These are phyloP conservation scores for Candida ascalaphidarum DNA, from an alignment of 805 yeast species.

Conservation along the genomic window DNA sequence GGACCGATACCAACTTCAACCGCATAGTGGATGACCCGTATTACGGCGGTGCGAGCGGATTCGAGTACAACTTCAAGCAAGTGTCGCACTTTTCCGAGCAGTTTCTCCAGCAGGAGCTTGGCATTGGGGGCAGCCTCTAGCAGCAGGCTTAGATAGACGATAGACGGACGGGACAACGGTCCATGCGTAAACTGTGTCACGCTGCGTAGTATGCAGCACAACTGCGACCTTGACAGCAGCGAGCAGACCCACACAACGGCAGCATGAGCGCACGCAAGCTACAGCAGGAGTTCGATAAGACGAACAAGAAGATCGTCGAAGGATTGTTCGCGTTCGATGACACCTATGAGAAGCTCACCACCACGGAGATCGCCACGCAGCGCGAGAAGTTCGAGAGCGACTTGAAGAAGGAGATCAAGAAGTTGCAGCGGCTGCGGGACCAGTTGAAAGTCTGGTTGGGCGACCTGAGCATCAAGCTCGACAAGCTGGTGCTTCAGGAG, in stretches of 20 bases:
- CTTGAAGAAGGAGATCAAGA: conserved; percentile 89
- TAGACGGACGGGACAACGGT: too few relatives aligned
- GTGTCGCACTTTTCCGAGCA: conserved; percentile 66
- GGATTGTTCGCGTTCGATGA: conserved; percentile 82
- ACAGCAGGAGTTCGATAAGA: conserved; percentile 81
- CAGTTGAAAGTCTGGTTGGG: conserved; percentile 94
- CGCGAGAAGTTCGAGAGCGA: conserved; percentile 91
- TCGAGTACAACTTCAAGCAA: conserved; percentile 72
- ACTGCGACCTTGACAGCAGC: too few relatives aligned
- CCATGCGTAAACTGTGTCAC: too few relatives aligned
- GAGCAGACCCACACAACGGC: too few relatives aligned
- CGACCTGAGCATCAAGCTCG: conserved; percentile 83
- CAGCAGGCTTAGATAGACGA: too few relatives aligned
- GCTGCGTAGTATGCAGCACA: too few relatives aligned
- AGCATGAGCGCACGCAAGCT: conserved; percentile 36
- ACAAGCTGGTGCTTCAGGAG: conserved; percentile 38
- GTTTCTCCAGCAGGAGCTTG: conserved; percentile 47
- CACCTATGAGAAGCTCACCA: conserved; percentile 76
- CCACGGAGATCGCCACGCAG: conserved; percentile 76
- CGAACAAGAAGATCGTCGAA: conserved; percentile 83
- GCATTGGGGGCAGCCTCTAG: too few relatives aligned
- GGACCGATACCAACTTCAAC: conserved; percentile 39
- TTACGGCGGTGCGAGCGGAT: conserved; percentile 81
- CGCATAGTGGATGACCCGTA: conserved; percentile 82
- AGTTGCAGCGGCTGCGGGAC: conserved; percentile 86